Evolutionary conservation across 108 stramenopile genomes (phyloP), one percentile per base, ranked within the genome.

Genomic region (Seminavis robusta): DNA sequence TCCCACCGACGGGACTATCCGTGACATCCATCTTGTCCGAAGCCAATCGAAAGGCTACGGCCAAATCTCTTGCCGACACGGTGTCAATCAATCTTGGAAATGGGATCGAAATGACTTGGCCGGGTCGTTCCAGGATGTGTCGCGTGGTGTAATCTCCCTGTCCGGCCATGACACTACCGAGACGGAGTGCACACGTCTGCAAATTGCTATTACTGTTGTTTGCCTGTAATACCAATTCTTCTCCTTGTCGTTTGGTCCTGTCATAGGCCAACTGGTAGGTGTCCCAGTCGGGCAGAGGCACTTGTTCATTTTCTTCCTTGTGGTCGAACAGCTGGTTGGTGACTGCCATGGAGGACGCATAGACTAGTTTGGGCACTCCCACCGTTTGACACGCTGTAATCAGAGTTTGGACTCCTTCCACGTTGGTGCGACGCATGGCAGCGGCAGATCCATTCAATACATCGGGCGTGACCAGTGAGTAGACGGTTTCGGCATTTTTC

Each of bases 401-500:
- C 3, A 46, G 10, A 6, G 16, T 16, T 17, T 31, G n/a, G 19
- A 59, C 29, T 2, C 57, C 57, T 1, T 30, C 6, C n/a, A 23
- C 42, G 24, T 59, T 59, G n/a, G 32, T 30, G 10, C 32, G 31
- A 16, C 23, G 3, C 26, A 59, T 32, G 19, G 29, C 57, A 20
- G 57, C 26, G 16, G 42, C 42, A 20, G 44, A 31, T 20, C 44
- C 44, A 6, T 21, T n/a, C n/a, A 23, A 8, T 3, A 59, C 57
- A 21, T 59, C 57, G 6, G 42, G 42, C 15, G 57, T 59, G 16
- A 43, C 57, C 13, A 59, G 7, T 26, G 36, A 46, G 46, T 46
- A 59, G 42, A 59, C 57, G 2, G 45, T 47, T 32, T 59, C 57
- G 15, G 57, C 43, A 26, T 33, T 44, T 33, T 47, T 16, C 16